A percentile compares a stretch with the other conserved stretches of the same genome.
These are phyloP conservation scores for Cryptosporidium tyzzeri DNA, from an alignment of 169 alveolate species.

Conservation along the genomic window DNA sequence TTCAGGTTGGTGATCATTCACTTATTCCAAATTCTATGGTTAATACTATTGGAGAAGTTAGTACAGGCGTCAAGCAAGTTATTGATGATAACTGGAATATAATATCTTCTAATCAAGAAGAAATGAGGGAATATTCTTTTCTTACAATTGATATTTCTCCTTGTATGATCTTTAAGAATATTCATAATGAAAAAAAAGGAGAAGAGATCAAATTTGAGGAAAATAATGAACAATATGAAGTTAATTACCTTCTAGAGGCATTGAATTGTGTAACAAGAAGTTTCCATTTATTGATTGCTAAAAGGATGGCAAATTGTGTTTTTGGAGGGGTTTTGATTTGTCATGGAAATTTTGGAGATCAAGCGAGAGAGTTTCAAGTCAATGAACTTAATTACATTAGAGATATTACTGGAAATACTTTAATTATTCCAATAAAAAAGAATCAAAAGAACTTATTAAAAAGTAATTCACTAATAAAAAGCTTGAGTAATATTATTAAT, in stretches of 20 bases:
- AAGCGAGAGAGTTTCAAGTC: not conserved
- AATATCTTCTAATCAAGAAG: not conserved
- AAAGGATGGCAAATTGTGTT: constrained; percentile 36
- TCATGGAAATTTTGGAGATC: not conserved
- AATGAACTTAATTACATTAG: not conserved
- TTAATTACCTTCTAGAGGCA: not conserved
- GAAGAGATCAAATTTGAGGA: not conserved
- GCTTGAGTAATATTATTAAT: not conserved
- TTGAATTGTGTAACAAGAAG: constrained; percentile 10
- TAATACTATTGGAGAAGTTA: constrained; percentile 55
- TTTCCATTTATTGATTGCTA: constrained; percentile 21
- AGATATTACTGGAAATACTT: constrained; percentile 20
- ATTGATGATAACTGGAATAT: constrained; percentile 14
- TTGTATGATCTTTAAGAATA: not conserved
- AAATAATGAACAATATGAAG: too few relatives aligned
- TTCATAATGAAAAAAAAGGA: not conserved
- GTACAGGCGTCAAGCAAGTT: not conserved
- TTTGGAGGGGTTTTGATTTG: constrained; percentile 48
- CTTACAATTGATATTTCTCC: constrained; percentile 1
- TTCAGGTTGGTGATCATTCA: not conserved
- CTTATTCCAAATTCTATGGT: constrained; percentile 52
- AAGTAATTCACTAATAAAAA: not conserved
- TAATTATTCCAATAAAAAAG: constrained; percentile 47
- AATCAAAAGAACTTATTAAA: not conserved
- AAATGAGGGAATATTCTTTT: not conserved